These are phyloP conservation scores for Articulospora tetracladia DNA, from an alignment of 495 filamentous ascomycete species.

Conservation along the genomic window DNA sequence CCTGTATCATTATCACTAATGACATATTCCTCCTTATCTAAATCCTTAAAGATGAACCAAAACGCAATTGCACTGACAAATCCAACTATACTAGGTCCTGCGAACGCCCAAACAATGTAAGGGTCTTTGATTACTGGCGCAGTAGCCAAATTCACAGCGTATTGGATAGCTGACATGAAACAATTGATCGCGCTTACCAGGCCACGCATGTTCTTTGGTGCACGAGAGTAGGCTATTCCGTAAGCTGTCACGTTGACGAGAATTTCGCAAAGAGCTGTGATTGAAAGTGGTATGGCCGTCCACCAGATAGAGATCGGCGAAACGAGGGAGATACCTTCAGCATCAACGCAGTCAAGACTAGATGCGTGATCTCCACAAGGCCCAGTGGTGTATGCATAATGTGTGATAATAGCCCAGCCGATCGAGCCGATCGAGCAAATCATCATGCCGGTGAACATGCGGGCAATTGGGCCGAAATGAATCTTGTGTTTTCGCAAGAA, in stretches of 20 bases:
- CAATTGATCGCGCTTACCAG: slow-evolving; percentile 59
- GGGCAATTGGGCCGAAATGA: slow-evolving; percentile 62
- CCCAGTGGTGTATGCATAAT: slow-evolving; percentile 61
- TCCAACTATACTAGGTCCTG: slow-evolving; percentile 41
- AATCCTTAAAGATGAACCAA: slow-evolving; percentile 42
- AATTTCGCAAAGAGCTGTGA: slow-evolving; percentile 58
- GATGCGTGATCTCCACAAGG: slow-evolving; percentile 41
- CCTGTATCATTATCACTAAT: slow-evolving; percentile 32
- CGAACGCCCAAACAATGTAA: slow-evolving; percentile 51
- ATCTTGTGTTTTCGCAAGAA: slow-evolving; percentile 57
- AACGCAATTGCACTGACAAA: slow-evolving; percentile 36
- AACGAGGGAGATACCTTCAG: slow-evolving; percentile 41
- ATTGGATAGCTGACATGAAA: slow-evolving; percentile 50
- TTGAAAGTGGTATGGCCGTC: slow-evolving; percentile 41
- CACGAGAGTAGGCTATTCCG: slow-evolving; percentile 66
- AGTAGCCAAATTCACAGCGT: slow-evolving; percentile 51
- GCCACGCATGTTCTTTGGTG: slow-evolving; percentile 63
- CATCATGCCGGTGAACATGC: slow-evolving; percentile 71
- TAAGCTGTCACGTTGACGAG: slow-evolving; percentile 69
- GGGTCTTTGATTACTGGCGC: slow-evolving; percentile 56
- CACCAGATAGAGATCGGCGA: slow-evolving; percentile 33
- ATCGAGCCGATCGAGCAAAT: slow-evolving; percentile 57
- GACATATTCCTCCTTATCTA: slow-evolving; percentile 40
- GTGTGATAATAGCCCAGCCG: slow-evolving; percentile 62
- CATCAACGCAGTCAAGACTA: slow-evolving; percentile 26